phyloP scores from a whole-genome alignment of 2,329 filamentous ascomycete genomes.

The Colletotrichum agaves region DNA sequence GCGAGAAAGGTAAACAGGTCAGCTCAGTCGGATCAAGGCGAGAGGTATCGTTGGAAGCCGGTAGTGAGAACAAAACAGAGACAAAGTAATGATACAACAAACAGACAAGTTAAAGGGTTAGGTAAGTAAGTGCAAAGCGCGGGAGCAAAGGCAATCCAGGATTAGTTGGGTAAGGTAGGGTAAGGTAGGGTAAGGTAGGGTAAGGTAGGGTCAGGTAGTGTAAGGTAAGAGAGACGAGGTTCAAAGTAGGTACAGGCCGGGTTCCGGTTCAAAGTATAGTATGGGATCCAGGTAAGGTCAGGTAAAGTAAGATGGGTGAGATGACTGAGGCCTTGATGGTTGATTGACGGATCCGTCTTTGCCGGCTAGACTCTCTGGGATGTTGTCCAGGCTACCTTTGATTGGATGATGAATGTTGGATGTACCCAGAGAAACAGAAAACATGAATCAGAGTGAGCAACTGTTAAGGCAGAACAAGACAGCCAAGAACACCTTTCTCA shows the following conservation, averaged over 20 bases:
- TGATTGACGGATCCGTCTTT: constrained; percentile 4
- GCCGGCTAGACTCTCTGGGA: background rate
- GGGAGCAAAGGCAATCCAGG: background rate
- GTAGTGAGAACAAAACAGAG: background rate
- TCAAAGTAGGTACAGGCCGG: too few relatives aligned
- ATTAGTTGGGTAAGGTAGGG: background rate
- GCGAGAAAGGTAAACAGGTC: background rate
- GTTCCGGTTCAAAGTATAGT: too few relatives aligned
- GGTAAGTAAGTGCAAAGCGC: background rate
- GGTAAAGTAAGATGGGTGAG: background rate
- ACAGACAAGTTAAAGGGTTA: background rate
- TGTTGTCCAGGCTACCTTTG: constrained; percentile 7
- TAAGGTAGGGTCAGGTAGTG: too few relatives aligned
- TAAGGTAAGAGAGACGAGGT: background rate
- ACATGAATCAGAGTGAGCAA: background rate
- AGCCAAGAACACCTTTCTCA: background rate
- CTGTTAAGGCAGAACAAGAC: background rate
- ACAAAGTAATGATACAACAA: background rate
- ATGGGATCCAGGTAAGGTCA: too few relatives aligned
- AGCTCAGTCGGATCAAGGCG: background rate
- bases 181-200: background rate
- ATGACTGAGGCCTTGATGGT: background rate
- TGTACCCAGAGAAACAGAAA: background rate
- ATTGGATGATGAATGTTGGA: background rate
- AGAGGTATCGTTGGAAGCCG: background rate